Conservation (phyloP, 73 alveolate genomes). For the Breviolum minutum region DNA sequence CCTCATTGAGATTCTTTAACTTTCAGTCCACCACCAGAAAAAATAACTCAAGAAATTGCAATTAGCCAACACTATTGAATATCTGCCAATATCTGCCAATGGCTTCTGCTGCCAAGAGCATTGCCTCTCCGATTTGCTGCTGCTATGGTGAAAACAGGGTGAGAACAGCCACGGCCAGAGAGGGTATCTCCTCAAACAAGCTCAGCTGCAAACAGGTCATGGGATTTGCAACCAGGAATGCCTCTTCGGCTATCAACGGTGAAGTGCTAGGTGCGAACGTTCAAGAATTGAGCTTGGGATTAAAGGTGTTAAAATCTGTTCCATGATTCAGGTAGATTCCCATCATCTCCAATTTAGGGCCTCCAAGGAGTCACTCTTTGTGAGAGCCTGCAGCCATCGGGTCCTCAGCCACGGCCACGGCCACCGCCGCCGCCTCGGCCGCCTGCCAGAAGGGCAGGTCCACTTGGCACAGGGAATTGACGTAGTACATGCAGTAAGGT, state of each 20-base stretch:
- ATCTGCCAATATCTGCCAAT: too few species aligned
- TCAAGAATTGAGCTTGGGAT: too few species aligned
- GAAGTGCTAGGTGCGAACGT: neutral
- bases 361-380: too few species aligned
- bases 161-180: neutral
- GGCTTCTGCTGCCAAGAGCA: too few species aligned
- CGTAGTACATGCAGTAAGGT: too few species aligned
- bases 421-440: slow-evolving; percentile 20
- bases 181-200: neutral
- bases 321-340: too few species aligned
- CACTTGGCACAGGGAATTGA: too few species aligned
- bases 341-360: too few species aligned
- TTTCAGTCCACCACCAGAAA: too few species aligned
- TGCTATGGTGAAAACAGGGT: slow-evolving; percentile 28
- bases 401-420: slow-evolving; percentile 67
- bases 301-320: neutral
- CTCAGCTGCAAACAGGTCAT: neutral
- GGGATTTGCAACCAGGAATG: neutral
- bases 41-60: too few species aligned
- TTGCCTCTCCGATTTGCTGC: neutral
- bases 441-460: neutral
- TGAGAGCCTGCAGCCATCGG: neutral
- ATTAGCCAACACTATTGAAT: too few species aligned
- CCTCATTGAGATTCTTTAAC: too few species aligned
- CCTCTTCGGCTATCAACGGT: neutral